A percentile compares a stretch with the other conserved stretches of the same genome.
Conservation (phyloP, 805 yeast genomes). For the Pichia phayaonensis region DNA sequence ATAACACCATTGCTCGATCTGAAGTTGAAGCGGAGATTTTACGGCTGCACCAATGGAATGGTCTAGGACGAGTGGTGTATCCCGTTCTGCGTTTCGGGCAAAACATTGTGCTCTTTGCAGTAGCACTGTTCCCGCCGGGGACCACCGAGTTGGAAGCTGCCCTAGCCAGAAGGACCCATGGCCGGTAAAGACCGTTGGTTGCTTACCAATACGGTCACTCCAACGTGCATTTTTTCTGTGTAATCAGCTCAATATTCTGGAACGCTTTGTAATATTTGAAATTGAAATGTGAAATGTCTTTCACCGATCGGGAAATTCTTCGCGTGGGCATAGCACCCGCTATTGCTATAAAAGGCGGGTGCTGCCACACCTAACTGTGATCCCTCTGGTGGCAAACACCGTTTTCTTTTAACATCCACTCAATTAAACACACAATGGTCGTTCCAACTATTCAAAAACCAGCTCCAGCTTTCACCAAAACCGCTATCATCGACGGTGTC, state of each 20-base stretch:
- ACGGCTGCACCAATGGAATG: neutral
- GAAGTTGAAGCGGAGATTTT: neutral
- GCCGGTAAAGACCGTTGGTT: too few relatives aligned
- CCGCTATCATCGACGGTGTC: slow-evolving; percentile 94
- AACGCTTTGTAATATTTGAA: too few relatives aligned
- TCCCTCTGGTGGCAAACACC: neutral
- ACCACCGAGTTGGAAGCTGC: neutral
- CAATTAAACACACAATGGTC: slow-evolving; percentile 41
- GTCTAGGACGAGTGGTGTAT: neutral
- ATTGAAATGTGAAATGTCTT: too few relatives aligned
- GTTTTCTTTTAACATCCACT: neutral
- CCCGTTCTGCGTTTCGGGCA: neutral
- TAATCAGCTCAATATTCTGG: too few relatives aligned
- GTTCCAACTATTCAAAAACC: slow-evolving; percentile 81
- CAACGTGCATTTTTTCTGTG: too few relatives aligned
- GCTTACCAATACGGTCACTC: too few relatives aligned
- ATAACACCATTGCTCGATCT: neutral
- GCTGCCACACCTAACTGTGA: neutral
- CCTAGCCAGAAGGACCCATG: neutral
- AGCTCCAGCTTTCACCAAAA: slow-evolving; percentile 93
- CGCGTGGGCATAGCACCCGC: neutral
- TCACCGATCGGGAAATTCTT: too few relatives aligned
- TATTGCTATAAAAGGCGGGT: neutral
- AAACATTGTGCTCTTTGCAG: neutral
- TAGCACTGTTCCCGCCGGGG: neutral